Conservation (phyloP, 345 rosid species). For the Sisymbrium altissimum region DNA sequence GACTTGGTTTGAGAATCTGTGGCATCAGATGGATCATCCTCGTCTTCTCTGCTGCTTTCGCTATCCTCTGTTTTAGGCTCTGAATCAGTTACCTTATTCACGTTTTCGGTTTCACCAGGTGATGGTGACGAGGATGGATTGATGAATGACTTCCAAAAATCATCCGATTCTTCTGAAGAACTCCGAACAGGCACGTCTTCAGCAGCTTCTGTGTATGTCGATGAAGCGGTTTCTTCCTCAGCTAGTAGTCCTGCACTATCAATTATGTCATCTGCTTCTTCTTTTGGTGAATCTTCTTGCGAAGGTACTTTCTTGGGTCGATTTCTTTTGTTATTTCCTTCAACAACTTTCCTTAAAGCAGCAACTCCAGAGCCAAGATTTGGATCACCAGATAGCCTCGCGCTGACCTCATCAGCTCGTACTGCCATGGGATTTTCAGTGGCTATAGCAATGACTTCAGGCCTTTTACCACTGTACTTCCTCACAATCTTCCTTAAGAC, state of each 20-base stretch:
- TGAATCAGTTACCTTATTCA: slow-evolving; percentile 13
- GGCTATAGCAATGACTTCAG: slow-evolving; percentile 88
- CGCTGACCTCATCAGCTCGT: slow-evolving; percentile 63
- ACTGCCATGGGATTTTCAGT: slow-evolving; percentile 76
- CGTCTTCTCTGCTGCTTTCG: slow-evolving; percentile 40
- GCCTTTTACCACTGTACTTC: slow-evolving; percentile 92
- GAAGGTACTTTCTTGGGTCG: slow-evolving; percentile 30
- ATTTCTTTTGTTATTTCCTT: slow-evolving; percentile 40
- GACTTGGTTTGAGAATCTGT: slow-evolving; percentile 42
- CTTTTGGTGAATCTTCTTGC: slow-evolving; percentile 30
- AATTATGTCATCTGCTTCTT: slow-evolving; percentile 43
- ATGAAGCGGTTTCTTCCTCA: slow-evolving; percentile 48
- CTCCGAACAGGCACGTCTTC: slow-evolving; percentile 23
- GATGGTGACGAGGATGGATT: slow-evolving; percentile 44
- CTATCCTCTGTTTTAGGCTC: slow-evolving; percentile 32
- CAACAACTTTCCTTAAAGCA: slow-evolving; percentile 50
- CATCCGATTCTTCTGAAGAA: slow-evolving; percentile 43
- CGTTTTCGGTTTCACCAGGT: slow-evolving; percentile 32
- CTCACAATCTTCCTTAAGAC: slow-evolving; percentile 87
- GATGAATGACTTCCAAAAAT: slow-evolving; percentile 63
- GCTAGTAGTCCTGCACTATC: slow-evolving; percentile 41
- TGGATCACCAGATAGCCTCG: slow-evolving; percentile 62
- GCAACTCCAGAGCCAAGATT: slow-evolving; percentile 52
- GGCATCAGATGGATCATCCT: slow-evolving; percentile 37
- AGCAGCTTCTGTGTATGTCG: slow-evolving; percentile 34